Evolutionary conservation across 768 basidiomycete species (phyloP).

Genomic region (Mycena crocata): DNA sequence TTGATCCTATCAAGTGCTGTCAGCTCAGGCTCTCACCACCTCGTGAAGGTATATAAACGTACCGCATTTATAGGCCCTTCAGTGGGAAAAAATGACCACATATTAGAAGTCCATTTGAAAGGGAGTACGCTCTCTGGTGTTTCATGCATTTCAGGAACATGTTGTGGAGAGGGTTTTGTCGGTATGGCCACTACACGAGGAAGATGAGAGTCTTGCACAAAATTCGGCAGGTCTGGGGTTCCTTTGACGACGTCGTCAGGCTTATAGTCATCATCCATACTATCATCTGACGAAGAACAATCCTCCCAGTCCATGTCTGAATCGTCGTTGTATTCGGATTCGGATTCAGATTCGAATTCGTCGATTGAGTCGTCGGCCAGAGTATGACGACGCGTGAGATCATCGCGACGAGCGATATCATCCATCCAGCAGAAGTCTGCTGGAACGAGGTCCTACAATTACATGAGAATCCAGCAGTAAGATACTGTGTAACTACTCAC

Average conservation of each 20-base stretch:
- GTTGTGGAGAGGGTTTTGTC: too few relatives aligned
- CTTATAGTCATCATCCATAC: not conserved
- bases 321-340: not conserved
- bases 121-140: too few relatives aligned
- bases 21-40: too few relatives aligned
- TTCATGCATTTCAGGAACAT: too few relatives aligned
- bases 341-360: too few relatives aligned
- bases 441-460: not conserved
- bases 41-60: too few relatives aligned
- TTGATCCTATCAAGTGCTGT: too few relatives aligned
- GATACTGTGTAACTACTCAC: not conserved
- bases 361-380: not conserved
- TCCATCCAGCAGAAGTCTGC: not conserved
- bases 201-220: not conserved
- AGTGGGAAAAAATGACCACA: too few relatives aligned
- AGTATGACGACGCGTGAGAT: too few relatives aligned
- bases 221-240: not conserved
- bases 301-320: slow-evolving; percentile 6
- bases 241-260: not conserved
- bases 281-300: not conserved
- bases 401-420: not conserved
- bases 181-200: not conserved
- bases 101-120: too few relatives aligned
- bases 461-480: not conserved
- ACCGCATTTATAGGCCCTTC: too few relatives aligned